Evolutionary conservation across 495 filamentous ascomycete genomes (phyloP), one percentile per base, ranked within the genome.

Genomic region (Xylaria curta): DNA sequence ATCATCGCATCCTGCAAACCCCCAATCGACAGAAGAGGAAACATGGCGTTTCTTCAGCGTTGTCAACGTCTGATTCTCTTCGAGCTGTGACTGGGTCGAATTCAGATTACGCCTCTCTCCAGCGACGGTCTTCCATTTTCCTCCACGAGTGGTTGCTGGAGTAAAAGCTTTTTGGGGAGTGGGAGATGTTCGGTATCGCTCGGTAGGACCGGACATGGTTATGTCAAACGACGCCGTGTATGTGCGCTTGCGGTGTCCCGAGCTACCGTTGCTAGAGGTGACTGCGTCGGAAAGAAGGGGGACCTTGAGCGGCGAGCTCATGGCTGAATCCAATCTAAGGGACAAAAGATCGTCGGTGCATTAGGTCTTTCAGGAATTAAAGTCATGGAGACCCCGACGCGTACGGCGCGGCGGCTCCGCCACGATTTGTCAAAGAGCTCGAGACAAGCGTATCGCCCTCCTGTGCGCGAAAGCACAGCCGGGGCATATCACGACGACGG

Each of bases 181-280:
- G 0, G 91, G 92, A 67, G 92, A 90, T 12, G 91, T 86, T 53
- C 93, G 89, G 72, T 90, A 84, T 65, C 93, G 91, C 81, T 94
- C 93, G 76, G 82, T 83, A 59, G 85, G 83, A 65, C 84, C 86
- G 49, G 85, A 86, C 70, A 79, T 78, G 56, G 71, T 74, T 53
- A 82, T 73, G 69, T 86, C 84, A 63, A 88, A 88, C 76, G 72
- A 87, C 74, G 77, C 84, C 72, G 79, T 83, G 78, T 89, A 89
- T 44, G 82, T 86, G 60, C 88, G 85, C 76, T 91, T 92, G 70
- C 86, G 82, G 69, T 86, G 83, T 31, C 86, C 86, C 46, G 79
- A 81, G 74, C 81, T 84, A 72, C 84, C 83, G 79, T 82, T 87
- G 77, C 87, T 86, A 13, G 89, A 89, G 59, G 84, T 84, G 75